Evolutionary conservation across 768 basidiomycete genomes (phyloP).

Genomic region (Termitomyces sp.): DNA sequence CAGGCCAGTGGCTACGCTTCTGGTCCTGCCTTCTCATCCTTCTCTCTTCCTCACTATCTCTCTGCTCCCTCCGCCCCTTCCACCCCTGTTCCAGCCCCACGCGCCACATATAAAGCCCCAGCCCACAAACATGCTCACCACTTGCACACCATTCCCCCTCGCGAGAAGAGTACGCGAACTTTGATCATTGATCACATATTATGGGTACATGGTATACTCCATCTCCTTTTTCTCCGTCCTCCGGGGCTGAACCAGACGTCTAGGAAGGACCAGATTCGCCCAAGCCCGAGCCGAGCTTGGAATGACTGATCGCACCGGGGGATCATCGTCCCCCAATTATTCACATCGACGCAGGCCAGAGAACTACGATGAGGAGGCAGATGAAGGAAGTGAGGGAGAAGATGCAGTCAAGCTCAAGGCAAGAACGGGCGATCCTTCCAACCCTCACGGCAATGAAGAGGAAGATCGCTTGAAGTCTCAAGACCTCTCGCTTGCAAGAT

Average conservation of each 20-base stretch:
- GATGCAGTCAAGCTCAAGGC: slow-evolving; percentile 44
- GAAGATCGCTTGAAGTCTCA: slow-evolving; percentile 50
- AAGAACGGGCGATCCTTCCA: slow-evolving; percentile 37
- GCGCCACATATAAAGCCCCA: slow-evolving; percentile 52
- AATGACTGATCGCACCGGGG: slow-evolving; percentile 79
- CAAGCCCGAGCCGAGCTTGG: slow-evolving; percentile 83
- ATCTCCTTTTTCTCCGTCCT: neutral
- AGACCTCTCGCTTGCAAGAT: slow-evolving; percentile 57
- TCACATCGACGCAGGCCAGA: slow-evolving; percentile 65
- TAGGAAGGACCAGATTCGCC: slow-evolving; percentile 68
- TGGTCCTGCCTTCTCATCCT: slow-evolving; percentile 10
- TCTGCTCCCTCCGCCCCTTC: slow-evolving; percentile 6
- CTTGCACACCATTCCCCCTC: slow-evolving; percentile 77
- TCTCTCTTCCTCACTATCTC: slow-evolving; percentile 9
- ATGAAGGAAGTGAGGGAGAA: slow-evolving; percentile 61
- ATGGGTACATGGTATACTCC: slow-evolving; percentile 61
- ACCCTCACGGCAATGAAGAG: slow-evolving; percentile 50
- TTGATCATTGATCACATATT: slow-evolving; percentile 85
- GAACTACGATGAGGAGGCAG: slow-evolving; percentile 72
- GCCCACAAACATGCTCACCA: slow-evolving; percentile 89
- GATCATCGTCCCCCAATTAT: slow-evolving; percentile 53
- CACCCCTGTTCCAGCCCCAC: slow-evolving; percentile 11
- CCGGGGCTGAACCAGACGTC: neutral
- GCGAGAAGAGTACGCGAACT: slow-evolving; percentile 85
- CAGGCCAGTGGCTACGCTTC: slow-evolving; percentile 8